A percentile compares a stretch with the other conserved stretches of the same genome.
These are phyloP conservation scores for Starmerella cellae DNA, from an alignment of 805 yeast genomes.

Conservation along the genomic window DNA sequence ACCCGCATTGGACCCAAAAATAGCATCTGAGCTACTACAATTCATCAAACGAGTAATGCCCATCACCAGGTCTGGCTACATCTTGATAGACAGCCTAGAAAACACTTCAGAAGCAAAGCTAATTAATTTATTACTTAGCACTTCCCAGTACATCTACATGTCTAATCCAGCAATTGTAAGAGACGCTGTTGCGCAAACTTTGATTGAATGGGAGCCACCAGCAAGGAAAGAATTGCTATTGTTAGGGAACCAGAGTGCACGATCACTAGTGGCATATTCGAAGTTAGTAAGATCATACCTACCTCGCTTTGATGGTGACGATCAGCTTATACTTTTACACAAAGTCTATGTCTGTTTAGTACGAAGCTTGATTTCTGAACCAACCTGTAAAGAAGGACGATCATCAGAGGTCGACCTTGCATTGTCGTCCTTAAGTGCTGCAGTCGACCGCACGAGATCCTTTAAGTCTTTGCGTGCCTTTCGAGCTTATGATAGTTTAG, in stretches of 20 bases:
- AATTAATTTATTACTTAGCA: conserved; percentile 1
- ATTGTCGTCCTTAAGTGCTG: background rate
- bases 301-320: conserved; percentile 1
- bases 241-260: background rate
- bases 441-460: background rate
- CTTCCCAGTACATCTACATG: conserved; percentile 6
- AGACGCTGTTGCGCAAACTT: background rate
- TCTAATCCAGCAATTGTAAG: conserved; percentile 1
- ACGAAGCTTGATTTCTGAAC: background rate
- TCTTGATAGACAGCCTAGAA: background rate
- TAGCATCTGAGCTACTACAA: conserved; percentile 3
- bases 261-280: background rate
- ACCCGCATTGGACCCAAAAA: conserved; percentile 6
- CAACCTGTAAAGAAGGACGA: background rate
- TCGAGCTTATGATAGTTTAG: conserved; percentile 1
- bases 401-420: background rate
- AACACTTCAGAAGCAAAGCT: background rate
- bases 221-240: background rate
- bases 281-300: background rate
- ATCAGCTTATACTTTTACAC: conserved; percentile 1
- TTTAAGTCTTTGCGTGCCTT: conserved; percentile 4
- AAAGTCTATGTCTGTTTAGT: background rate
- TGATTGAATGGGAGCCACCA: background rate
- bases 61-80: background rate
- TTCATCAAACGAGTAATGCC: conserved; percentile 6